phyloP scores from a whole-genome alignment of 306 rosid genomes.

The Sphenostylis stenocarpa region DNA sequence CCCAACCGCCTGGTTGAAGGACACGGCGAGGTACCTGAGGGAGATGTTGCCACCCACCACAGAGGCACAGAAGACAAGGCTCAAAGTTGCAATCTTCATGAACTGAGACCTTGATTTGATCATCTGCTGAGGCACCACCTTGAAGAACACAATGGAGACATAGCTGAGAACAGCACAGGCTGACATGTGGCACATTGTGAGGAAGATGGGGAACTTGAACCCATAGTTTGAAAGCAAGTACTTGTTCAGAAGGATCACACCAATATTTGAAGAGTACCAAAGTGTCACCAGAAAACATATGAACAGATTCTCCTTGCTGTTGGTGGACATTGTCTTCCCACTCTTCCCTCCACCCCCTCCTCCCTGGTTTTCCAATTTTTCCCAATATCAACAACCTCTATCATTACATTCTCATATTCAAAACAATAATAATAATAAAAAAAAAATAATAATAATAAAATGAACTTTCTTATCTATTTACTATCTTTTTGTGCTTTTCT shows the following conservation, averaged over 20 bases:
- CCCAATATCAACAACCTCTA: conserved; percentile 31
- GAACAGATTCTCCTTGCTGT: conserved; percentile 57
- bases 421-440: conserved; percentile 15
- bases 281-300: conserved; percentile 59
- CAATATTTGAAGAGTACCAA: conserved; percentile 95
- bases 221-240: conserved; percentile 86
- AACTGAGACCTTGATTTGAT: conserved; percentile 84
- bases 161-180: conserved; percentile 96
- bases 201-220: conserved; percentile 92
- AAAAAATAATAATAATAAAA: neutral
- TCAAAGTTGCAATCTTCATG: conserved; percentile 77
- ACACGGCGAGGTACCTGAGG: conserved; percentile 86
- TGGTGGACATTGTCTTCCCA: conserved; percentile 44
- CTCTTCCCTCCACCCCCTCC: conserved; percentile 31
- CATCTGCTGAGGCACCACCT: conserved; percentile 81
- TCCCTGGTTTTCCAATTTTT: conserved; percentile 35
- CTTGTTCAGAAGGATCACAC: conserved; percentile 92
- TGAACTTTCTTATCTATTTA: neutral
- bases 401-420: neutral
- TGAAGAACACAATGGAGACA: conserved; percentile 75
- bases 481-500: neutral
- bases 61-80: conserved; percentile 87
- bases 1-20: conserved; percentile 95
- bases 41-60: conserved; percentile 96
- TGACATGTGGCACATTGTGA: conserved; percentile 98